Evolutionary conservation across 257 asterid genomes (phyloP).

Genomic region (Fraxinus cuspidata): DNA sequence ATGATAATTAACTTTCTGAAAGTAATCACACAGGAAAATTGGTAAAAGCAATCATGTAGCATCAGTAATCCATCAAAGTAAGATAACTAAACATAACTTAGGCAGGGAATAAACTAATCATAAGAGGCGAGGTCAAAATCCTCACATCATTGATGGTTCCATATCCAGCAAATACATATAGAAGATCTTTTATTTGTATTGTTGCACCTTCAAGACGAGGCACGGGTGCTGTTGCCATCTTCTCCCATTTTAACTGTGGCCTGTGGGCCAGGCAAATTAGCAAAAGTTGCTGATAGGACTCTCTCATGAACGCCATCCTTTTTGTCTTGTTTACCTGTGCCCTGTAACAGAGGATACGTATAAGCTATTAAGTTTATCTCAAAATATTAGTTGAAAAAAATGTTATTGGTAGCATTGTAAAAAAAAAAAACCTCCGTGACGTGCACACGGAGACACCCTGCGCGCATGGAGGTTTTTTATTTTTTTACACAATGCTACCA

Average conservation of each 20-base stretch:
- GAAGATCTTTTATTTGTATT: constrained; percentile 74
- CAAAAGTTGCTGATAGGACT: constrained; percentile 76
- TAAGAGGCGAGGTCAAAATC: not conserved
- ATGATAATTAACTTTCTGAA: not conserved
- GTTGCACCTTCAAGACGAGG: constrained; percentile 98
- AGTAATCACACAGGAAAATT: not conserved
- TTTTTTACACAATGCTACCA: no score
- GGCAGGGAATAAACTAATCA: constrained; percentile 5
- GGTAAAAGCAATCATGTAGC: not conserved
- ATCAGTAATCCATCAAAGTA: not conserved
- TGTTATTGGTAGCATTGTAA: no score
- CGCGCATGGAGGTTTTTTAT: no score
- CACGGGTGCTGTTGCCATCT: constrained; percentile 85
- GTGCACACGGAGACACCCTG: no score
- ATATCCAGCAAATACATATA: constrained; percentile 91
- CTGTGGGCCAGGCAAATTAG: constrained; percentile 82
- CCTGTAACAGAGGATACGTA: constrained; percentile 24
- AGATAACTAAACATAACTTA: not conserved
- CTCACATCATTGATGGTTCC: constrained; percentile 86
- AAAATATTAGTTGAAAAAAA: no score
- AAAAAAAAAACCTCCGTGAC: no score
- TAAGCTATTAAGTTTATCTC: not conserved
- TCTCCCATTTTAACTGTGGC: constrained; percentile 80
- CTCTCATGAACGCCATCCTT: constrained; percentile 43
- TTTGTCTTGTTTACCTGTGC: constrained; percentile 22